Conservation (phyloP, 164 flowering plant species). For the Liriodendron chinense region DNA sequence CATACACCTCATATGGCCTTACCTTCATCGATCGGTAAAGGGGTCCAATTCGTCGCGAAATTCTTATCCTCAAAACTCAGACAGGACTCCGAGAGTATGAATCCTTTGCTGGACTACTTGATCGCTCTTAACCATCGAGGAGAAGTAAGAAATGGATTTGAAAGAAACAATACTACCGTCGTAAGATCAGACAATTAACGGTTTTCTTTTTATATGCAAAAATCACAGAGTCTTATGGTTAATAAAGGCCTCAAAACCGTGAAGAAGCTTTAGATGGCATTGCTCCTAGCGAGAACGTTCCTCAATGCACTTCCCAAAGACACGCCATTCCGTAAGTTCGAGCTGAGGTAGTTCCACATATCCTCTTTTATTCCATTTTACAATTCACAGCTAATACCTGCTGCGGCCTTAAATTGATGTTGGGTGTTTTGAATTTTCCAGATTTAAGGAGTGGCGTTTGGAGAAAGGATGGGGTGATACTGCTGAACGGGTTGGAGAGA, state of each 20-base stretch:
- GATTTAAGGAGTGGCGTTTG: slow-evolving; percentile 80
- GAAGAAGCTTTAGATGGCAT: slow-evolving; percentile 62
- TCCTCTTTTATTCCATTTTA: background rate
- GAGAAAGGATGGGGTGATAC: slow-evolving; percentile 98
- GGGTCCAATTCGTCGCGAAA: slow-evolving; percentile 53
- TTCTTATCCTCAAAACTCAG: slow-evolving; percentile 53
- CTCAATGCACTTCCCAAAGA: slow-evolving; percentile 50
- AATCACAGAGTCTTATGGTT: slow-evolving; percentile 74
- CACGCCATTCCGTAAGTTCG: slow-evolving; percentile 59
- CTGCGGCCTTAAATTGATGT: background rate
- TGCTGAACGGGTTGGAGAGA: slow-evolving; percentile 72
- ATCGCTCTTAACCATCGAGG: slow-evolving; percentile 56
- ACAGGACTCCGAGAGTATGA: slow-evolving; percentile 30
- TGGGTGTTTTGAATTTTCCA: slow-evolving; percentile 18
- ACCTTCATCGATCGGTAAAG: slow-evolving; percentile 84
- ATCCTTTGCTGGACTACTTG: slow-evolving; percentile 61
- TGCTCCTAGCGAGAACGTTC: slow-evolving; percentile 55
- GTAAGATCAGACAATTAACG: background rate
- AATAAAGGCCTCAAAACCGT: slow-evolving; percentile 55
- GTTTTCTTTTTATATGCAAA: background rate
- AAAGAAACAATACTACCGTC: background rate
- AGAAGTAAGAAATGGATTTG: slow-evolving; percentile 43
- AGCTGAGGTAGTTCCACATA: slow-evolving; percentile 42
- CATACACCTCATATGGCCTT: slow-evolving; percentile 51
- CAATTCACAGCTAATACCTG: background rate